A percentile compares a stretch with the other conserved stretches of the same genome.
Evolutionary conservation across 2,329 filamentous ascomycete species (phyloP).

Genomic region (Xylariaceae sp.): DNA sequence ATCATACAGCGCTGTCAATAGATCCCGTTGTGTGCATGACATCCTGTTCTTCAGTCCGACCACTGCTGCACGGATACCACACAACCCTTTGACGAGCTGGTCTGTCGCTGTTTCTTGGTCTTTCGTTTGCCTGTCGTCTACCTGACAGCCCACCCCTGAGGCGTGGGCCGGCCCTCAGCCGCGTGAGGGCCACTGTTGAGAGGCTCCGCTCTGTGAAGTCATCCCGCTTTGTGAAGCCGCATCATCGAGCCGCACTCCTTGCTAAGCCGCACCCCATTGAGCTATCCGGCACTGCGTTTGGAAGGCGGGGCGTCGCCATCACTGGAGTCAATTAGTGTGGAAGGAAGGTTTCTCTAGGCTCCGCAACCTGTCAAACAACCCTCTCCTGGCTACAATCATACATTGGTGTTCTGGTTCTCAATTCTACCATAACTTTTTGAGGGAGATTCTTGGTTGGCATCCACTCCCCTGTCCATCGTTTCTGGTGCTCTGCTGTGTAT

Average conservation of each 20-base stretch:
- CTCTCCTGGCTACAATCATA: neutral
- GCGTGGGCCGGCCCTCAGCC: constrained; percentile 2
- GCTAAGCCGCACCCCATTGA: neutral
- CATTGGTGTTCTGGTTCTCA: neutral
- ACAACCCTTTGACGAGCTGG: neutral
- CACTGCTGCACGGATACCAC: neutral
- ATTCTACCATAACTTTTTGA: neutral
- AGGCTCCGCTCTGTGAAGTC: neutral
- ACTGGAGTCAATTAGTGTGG: neutral
- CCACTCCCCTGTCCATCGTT: neutral
- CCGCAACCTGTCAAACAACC: constrained; percentile 1
- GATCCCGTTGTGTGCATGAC: constrained; percentile 5
- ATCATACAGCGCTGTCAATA: constrained; percentile 6
- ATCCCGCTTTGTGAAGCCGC: neutral
- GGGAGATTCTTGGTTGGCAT: constrained; percentile 3
- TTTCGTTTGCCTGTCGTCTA: constrained; percentile 6
- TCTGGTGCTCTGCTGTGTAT: neutral
- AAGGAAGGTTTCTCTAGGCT: neutral
- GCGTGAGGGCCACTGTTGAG: constrained; percentile 1
- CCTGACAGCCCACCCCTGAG: neutral
- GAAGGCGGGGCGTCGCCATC: constrained; percentile 1
- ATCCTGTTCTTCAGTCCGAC: constrained; percentile 2
- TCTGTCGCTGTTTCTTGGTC: constrained; percentile 4
- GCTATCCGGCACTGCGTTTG: neutral
- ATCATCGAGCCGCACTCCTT: constrained; percentile 4